Evolutionary conservation across 805 yeast genomes (phyloP).

Genomic region (Candida loeiensis): DNA sequence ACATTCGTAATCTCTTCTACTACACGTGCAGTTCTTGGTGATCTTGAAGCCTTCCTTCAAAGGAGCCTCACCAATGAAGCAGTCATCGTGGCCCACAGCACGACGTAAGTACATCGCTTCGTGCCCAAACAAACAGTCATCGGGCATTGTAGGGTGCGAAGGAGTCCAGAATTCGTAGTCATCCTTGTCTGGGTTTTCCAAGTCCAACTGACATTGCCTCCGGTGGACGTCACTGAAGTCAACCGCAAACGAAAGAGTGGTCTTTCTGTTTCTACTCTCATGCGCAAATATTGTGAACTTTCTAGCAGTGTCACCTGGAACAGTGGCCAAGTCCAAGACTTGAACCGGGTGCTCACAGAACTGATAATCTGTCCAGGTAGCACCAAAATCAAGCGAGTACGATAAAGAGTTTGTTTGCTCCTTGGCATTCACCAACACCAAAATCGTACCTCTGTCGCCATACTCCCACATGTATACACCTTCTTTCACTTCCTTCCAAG

Average conservation of each 20-base stretch:
- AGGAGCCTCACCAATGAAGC: conserved; percentile 66
- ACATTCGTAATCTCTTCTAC: conserved; percentile 88
- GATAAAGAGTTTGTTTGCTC: conserved; percentile 55
- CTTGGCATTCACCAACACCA: conserved; percentile 63
- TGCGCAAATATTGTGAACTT: conserved; percentile 65
- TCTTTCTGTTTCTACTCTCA: conserved; percentile 31
- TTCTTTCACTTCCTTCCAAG: conserved; percentile 77
- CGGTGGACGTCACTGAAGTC: conserved; percentile 35
- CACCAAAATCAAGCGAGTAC: conserved; percentile 79
- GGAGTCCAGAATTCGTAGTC: conserved; percentile 46
- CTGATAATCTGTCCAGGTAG: conserved; percentile 63
- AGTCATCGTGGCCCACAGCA: conserved; percentile 47
- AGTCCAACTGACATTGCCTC: conserved; percentile 42
- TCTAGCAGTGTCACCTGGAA: conserved; percentile 86
- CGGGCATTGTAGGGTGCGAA: conserved; percentile 31
- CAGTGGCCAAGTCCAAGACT: conserved; percentile 77
- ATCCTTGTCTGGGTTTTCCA: conserved; percentile 38
- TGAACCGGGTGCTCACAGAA: conserved; percentile 56
- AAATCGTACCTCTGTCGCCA: conserved; percentile 90
- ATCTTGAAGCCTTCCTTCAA: conserved; percentile 54
- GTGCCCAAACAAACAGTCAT: conserved; percentile 42
- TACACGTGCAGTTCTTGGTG: conserved; percentile 71
- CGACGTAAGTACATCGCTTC: conserved; percentile 41
- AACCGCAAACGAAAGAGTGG: conserved; percentile 40
- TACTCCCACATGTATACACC: conserved; percentile 90